Evolutionary conservation across 2,329 filamentous ascomycete species (phyloP).

Genomic region (Fusarium guadeloupense): DNA sequence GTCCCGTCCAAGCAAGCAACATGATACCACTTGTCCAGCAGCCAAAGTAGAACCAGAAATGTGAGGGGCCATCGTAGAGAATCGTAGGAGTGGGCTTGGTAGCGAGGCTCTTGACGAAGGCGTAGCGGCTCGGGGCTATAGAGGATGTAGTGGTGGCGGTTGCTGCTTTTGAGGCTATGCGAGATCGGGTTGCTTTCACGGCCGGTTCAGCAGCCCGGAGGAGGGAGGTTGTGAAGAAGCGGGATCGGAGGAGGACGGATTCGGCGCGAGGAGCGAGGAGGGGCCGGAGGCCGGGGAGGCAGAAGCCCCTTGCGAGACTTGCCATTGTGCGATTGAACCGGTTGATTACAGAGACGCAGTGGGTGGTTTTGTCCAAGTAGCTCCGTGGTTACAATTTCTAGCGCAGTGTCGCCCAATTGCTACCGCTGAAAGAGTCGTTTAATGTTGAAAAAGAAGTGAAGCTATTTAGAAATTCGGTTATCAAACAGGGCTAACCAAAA

Average conservation of each 20-base stretch:
- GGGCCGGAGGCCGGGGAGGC: slow-evolving; percentile 42
- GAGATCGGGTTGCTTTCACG: slow-evolving; percentile 27
- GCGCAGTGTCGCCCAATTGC: slow-evolving; percentile 11
- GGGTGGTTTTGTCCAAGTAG: background rate
- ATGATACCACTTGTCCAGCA: slow-evolving; percentile 64
- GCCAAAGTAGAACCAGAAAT: slow-evolving; percentile 69
- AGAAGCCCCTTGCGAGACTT: slow-evolving; percentile 45
- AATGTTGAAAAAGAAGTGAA: slow-evolving; percentile 27
- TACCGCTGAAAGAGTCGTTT: slow-evolving; percentile 11
- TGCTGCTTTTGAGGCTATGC: slow-evolving; percentile 13
- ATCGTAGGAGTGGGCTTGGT: slow-evolving; percentile 64
- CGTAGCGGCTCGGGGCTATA: slow-evolving; percentile 48
- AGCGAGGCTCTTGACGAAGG: slow-evolving; percentile 65
- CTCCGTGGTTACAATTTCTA: slow-evolving; percentile 5
- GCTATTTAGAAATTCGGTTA: slow-evolving; percentile 36
- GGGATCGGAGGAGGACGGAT: slow-evolving; percentile 35
- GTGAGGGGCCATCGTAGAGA: slow-evolving; percentile 72
- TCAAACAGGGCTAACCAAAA: slow-evolving; percentile 10
- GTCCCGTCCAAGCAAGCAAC: slow-evolving; percentile 48
- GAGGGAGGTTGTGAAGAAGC: slow-evolving; percentile 46
- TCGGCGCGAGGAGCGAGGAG: slow-evolving; percentile 38
- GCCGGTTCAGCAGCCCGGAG: slow-evolving; percentile 30
- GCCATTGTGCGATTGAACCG: slow-evolving; percentile 40
- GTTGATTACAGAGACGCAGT: background rate
- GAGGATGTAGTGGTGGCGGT: slow-evolving; percentile 22